Conservation (phyloP, 2,329 filamentous ascomycete genomes). For the Alternaria consortialis region DNA sequence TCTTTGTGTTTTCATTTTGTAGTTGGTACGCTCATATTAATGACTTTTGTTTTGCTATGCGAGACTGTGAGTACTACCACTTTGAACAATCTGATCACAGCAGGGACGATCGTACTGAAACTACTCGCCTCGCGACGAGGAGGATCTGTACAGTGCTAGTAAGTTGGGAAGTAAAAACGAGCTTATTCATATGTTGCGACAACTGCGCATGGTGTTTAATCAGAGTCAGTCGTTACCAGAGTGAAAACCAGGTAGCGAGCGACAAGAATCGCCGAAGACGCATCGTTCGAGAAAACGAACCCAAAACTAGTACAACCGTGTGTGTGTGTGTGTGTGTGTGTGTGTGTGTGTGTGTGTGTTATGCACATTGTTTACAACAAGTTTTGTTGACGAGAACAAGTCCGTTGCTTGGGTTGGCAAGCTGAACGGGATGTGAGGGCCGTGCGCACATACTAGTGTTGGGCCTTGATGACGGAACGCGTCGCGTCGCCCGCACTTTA, state of each 20-base stretch:
- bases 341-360: no score
- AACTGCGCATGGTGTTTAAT: not conserved
- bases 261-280: not conserved
- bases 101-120: no score
- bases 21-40: no score
- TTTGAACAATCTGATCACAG: no score
- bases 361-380: not conserved
- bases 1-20: no score
- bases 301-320: not conserved
- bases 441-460: not conserved
- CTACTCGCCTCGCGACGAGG: no score
- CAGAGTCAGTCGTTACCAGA: not conserved
- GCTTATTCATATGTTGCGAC: not conserved
- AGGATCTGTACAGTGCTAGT: no score
- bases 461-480: not conserved
- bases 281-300: not conserved
- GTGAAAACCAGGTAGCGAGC: not conserved
- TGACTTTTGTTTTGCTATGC: no score
- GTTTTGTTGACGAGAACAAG: not conserved
- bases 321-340: no score
- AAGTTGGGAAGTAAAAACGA: no score
- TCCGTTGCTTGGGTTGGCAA: not conserved
- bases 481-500: not conserved
- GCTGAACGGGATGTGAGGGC: not conserved
- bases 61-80: no score